Conservation (phyloP, 257 asterid genomes). For the Ajuga chamaepitys region DNA sequence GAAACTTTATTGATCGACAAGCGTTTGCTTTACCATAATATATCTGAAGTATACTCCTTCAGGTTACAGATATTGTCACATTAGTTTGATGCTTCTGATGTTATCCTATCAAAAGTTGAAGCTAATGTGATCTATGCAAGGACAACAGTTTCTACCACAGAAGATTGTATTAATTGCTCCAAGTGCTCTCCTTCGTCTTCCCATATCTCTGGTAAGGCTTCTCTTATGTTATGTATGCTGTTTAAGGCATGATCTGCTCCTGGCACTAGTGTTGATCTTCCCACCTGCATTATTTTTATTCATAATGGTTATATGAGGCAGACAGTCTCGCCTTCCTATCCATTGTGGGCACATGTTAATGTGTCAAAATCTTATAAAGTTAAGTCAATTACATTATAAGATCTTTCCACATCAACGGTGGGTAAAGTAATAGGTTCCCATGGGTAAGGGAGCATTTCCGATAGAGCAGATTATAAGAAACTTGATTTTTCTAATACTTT, state of each 20-base stretch:
- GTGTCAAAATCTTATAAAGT: no score
- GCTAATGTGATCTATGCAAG: constrained; percentile 30
- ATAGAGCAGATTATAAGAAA: no score
- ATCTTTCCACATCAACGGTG: no score
- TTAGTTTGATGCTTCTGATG: constrained; percentile 10
- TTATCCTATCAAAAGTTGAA: neutral
- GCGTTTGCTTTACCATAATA: neutral
- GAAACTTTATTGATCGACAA: constrained; percentile 18
- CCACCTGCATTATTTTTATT: constrained; percentile 51
- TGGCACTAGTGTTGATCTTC: constrained; percentile 51
- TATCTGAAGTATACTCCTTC: constrained; percentile 4
- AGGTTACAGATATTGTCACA: constrained; percentile 8
- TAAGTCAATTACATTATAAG: no score
- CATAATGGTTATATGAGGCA: neutral
- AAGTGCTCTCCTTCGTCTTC: constrained; percentile 47
- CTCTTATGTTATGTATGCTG: constrained; percentile 82
- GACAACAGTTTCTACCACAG: constrained; percentile 50
- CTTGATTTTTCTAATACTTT: neutral
- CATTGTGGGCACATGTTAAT: no score
- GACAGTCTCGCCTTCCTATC: no score
- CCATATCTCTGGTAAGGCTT: constrained; percentile 87
- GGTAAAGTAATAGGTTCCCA: no score
- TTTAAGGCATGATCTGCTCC: constrained; percentile 79
- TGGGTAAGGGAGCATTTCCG: no score
- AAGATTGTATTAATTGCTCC: constrained; percentile 42